Base-by-base conservation (phyloP, 1,284 basidiomycete genomes). In the Blastosporella zonata region DNA sequence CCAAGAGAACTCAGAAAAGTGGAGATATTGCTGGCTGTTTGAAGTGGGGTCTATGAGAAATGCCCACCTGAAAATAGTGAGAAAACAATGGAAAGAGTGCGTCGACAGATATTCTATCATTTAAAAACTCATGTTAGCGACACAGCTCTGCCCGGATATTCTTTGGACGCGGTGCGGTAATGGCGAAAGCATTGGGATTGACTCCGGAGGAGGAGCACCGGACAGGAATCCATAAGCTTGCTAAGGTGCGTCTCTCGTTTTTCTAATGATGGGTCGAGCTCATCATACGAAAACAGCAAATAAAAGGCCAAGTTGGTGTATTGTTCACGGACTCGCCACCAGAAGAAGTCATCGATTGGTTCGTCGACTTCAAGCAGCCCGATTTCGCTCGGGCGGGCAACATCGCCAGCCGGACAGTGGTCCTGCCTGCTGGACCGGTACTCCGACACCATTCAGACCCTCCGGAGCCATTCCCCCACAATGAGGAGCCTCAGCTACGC, bases 41-140 rank as follows among this genome's bases (percentile, higher is more conserved):
- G 85, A 88, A 59, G 90, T 97, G 21, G 93, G 93, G 34, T 85
- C 93, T 62, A 96, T 97, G 92, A 82, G 96, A 51, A 98, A 96
- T 72, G 77, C 92, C 33, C 90, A 94, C 69, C 74, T 99, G 37
- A 94, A 98, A 75, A 94, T 93, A 54, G 91, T 98, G 37, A 81
- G 96, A 57, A 84, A 83, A 55, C 77, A 93, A 59, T 99, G 96
- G 96, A 92, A 92, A 75, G 91, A 90, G 90, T 91, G 58, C 51
- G 87, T 73, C 22, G 28, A 55, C 47, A 40, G 6, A 40, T 36
- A 43, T 49, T 46, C 33, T 27, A 4, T 15, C 6, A 20, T 22
- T 22, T 6, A 21, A 18, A 2, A 38, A 28, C 33, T 57, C 27
- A 47, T 40, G 13, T 33, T 29, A 33, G 17, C 21, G 17, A 21